A percentile compares a stretch with the other conserved stretches of the same genome.
Conservation (phyloP, 345 rosid species). For the Eucalyptus sideroxylon region DNA sequence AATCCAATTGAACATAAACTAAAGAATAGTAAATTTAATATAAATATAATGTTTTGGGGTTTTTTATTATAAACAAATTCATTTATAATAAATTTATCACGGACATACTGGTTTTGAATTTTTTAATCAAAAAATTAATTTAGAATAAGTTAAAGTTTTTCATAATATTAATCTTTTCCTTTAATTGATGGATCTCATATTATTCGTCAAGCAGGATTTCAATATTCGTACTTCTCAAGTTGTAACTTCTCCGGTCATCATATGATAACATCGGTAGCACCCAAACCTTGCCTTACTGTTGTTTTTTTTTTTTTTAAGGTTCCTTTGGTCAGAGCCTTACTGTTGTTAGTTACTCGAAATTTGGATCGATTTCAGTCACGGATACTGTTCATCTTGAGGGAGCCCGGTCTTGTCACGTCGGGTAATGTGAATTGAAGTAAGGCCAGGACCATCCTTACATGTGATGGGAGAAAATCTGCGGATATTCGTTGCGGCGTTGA, state of each 20-base stretch:
- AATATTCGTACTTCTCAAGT: neutral
- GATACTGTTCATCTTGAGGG: neutral
- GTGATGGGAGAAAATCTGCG: neutral
- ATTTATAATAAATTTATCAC: no score
- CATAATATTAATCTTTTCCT: no score
- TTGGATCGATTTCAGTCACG: neutral
- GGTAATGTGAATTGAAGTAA: neutral
- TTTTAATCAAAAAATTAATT: no score
- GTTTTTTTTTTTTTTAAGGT: no score
- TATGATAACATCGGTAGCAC: neutral
- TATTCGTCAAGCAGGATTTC: neutral
- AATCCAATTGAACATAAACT: no score
- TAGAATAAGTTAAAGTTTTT: no score
- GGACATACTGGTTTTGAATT: accelerated
- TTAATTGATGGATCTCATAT: neutral
- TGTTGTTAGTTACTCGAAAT: neutral
- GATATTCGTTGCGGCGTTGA: neutral
- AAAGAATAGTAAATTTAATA: accelerated
- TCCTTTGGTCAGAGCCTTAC: no score
- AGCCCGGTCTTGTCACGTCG: neutral
- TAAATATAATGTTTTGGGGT: no score
- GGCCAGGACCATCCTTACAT: no score
- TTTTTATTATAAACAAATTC: no score
- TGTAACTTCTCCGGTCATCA: accelerated
- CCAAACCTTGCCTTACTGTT: neutral